Base-by-base conservation (phyloP, 768 basidiomycete species). In the Tremella mesenterica region DNA sequence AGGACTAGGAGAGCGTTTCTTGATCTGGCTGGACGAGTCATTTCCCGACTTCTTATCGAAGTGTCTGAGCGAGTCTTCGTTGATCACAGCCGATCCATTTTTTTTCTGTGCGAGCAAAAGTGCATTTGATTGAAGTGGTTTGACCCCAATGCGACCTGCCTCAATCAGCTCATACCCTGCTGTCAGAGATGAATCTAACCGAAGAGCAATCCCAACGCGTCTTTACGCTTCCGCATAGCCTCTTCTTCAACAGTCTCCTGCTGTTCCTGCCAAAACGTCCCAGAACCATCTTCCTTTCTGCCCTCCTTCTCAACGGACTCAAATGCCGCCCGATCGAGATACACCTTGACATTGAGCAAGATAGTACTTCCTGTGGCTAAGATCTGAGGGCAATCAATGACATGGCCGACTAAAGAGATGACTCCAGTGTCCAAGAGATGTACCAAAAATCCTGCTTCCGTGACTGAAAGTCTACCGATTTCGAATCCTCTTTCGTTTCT, bases 201-300 rank as follows among this genome's bases (percentile, higher is more conserved):
- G 64, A 96, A 92, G 27, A 96, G 73, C 48, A 79, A 76, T 2
- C 84, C 73, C 30, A 93, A 76, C 0, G 89, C 81, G 33, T 77
- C 75, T 69, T 93, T 95, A 31, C 91, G 78, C 71, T 85, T 84
- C 36, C 88, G 79, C 46, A 95, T 78, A n/a, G 75, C 75, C 59
- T 82, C 83, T 73, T 95, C 90, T 54, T 83, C 81, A 4, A 77
- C 76, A 0, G 88, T 91, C 69, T 93, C 90, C 48, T 81, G 77
- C 2, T 86, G 85, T 67, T 88, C 86, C 56, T 82, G 80, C 69
- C 87, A 84, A 64, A 83, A 70, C 10, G 56, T 57, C 1, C 61
- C 64, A 18, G 52, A 53, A n/a, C 23, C n/a, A 7, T 23, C 47
- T 18, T 64, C 63, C 38, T 67, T 58, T 49, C 64, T 52, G 2